phyloP scores from a whole-genome alignment of 2,329 filamentous ascomycete genomes.

The Periglandula ipomoeae region DNA sequence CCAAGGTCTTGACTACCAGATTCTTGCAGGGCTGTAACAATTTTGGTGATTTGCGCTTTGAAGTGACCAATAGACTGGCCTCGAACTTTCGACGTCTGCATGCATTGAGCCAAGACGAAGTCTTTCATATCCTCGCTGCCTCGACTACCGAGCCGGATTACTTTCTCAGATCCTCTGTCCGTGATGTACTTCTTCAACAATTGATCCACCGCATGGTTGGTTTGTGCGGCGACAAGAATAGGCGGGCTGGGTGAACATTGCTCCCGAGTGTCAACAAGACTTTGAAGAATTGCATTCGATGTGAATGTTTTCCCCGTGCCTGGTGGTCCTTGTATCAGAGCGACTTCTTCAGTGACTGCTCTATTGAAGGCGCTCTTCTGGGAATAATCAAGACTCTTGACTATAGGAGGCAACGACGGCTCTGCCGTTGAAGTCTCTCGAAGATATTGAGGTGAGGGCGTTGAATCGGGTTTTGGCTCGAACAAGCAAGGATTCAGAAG shows the following conservation, averaged over 20 bases:
- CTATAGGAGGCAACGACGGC: conserved; percentile 2
- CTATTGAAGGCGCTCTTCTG: conserved; percentile 60
- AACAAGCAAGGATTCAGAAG: conserved; percentile 55
- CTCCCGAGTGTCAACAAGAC: conserved; percentile 43
- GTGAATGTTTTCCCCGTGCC: conserved; percentile 70
- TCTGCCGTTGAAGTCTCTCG: background rate
- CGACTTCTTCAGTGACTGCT: conserved; percentile 62
- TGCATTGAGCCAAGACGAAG: conserved; percentile 39
- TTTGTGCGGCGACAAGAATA: conserved; percentile 75
- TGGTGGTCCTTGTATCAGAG: conserved; percentile 78
- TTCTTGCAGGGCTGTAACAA: conserved; percentile 8
- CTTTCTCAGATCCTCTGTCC: conserved; percentile 35
- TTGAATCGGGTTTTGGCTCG: conserved; percentile 24
- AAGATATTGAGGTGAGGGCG: conserved; percentile 22
- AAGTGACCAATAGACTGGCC: background rate
- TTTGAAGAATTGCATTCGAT: conserved; percentile 57
- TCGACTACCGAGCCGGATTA: conserved; percentile 55
- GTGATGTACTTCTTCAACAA: conserved; percentile 55
- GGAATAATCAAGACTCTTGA: conserved; percentile 52
- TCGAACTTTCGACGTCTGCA: conserved; percentile 21
- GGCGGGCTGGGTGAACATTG: conserved; percentile 32
- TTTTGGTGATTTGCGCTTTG: conserved; percentile 6
- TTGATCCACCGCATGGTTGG: conserved; percentile 85
- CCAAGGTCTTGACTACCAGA: conserved; percentile 21
- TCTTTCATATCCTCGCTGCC: conserved; percentile 58